Percentiles rank a stretch among this genome's conserved stretches.
phyloP scores from a whole-genome alignment of 108 stramenopile genomes.

The Nitzschia sp. region DNA sequence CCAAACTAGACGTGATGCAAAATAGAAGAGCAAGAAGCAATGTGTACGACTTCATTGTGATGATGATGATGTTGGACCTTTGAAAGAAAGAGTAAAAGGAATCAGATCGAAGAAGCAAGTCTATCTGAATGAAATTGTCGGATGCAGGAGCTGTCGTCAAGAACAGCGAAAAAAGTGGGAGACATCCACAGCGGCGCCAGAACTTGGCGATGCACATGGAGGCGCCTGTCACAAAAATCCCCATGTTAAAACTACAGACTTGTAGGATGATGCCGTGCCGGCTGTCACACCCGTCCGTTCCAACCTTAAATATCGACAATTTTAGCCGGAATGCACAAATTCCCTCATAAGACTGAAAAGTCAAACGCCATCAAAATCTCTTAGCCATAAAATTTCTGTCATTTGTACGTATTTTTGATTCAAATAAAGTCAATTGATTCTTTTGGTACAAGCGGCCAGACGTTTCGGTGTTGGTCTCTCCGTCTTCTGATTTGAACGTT shows the following conservation, averaged over 20 bases:
- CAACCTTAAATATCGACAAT: background rate
- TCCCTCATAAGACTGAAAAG: background rate
- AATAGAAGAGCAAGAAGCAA: background rate
- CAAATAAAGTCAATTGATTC: no score
- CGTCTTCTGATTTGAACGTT: no score
- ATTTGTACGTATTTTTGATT: no score
- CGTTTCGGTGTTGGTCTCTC: no score
- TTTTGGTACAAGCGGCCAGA: no score
- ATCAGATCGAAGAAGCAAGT: background rate
- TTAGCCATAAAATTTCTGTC: no score
- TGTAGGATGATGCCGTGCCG: background rate
- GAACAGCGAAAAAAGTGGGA: background rate
- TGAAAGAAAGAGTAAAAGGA: background rate
- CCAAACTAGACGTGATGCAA: background rate
- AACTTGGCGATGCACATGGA: conserved; percentile 26
- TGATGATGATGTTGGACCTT: background rate
- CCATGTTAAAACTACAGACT: background rate
- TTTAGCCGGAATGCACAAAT: background rate
- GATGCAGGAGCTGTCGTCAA: no score
- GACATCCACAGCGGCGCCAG: background rate
- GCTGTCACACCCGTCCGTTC: background rate
- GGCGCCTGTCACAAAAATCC: conserved; percentile 9
- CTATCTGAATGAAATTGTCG: background rate
- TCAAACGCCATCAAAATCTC: no score
- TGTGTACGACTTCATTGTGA: conserved; percentile 10